A percentile compares a stretch with the other conserved stretches of the same genome.
These are phyloP conservation scores for Malus sylvestris DNA, from an alignment of 306 rosid genomes.

Conservation along the genomic window DNA sequence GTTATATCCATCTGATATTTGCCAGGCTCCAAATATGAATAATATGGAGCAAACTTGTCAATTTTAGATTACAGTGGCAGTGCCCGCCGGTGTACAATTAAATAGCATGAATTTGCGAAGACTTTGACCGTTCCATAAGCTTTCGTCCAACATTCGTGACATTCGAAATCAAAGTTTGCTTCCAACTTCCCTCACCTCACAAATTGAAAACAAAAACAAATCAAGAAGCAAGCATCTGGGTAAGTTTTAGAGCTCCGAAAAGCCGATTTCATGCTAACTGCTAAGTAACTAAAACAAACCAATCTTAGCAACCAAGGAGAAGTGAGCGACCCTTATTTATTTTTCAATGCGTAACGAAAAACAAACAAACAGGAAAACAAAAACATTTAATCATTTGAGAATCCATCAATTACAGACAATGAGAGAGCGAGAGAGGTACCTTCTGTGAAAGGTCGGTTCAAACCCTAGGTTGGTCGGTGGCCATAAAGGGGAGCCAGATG, in stretches of 20 bases:
- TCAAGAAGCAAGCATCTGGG: not conserved
- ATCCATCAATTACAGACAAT: not conserved
- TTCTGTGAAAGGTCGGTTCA: not conserved
- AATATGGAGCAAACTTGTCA: not conserved
- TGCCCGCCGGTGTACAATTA: not conserved
- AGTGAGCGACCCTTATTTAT: not conserved
- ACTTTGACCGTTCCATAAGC: not conserved
- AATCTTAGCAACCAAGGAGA: not conserved
- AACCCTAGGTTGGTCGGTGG: slow-evolving; percentile 21
- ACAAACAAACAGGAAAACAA: not conserved
- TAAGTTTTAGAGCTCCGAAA: not conserved
- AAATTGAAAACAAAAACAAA: not conserved
- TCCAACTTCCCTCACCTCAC: not conserved
- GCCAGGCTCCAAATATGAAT: not conserved
- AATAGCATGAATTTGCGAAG: not conserved
- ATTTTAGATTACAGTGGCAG: not conserved
- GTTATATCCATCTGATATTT: not conserved
- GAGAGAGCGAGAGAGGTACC: not conserved
- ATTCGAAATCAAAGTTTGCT: not conserved
- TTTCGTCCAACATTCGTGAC: not conserved
- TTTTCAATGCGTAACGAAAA: not conserved
- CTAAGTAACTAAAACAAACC: not conserved
- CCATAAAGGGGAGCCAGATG: slow-evolving; percentile 2
- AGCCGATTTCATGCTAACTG: not conserved
- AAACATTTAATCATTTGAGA: not conserved